Evolutionary conservation across 2,329 filamentous ascomycete genomes (phyloP), one percentile per base, ranked within the genome.

Genomic region (Aphanocladium album): DNA sequence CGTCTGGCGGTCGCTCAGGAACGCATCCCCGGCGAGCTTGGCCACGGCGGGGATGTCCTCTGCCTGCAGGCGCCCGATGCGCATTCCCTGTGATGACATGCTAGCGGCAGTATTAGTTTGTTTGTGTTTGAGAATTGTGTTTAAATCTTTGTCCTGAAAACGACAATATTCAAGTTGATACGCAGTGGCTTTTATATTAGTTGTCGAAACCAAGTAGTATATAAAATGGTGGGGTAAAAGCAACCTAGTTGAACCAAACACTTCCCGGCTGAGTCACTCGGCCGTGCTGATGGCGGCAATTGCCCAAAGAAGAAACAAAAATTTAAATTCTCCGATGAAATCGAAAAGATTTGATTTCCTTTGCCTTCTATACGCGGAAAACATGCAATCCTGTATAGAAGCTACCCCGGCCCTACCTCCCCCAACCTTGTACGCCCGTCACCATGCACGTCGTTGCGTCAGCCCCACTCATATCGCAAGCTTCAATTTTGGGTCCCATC

Each of bases 1-100:
- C 2, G 73, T 74, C 47, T 76, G 71, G 19, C 71, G 66, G 58
- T 76, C 74, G 11, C 60, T 60, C 27, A 65, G 62, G 43, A 76
- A 76, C 9, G 71, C 67, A 35, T 68, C 63, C 23, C 65, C 65
- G 41, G 65, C 61, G 52, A 75, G 67, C 43, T 68, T 64, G 11
- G 69, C 68, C 33, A 72, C 63, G 19, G 62, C 64, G 12, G 71
- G 66, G 30, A 74, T 66, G 60, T 76, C 73, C 14, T 65, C 60
- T 23, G 62, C 58, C 21, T 63, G 63, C 25, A 69, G 62, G n/a
- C 64, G 62, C 27, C 57, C 53, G 30, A 72, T 66, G 46, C 55
- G 63, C 61, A 65, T 66, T 6, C 53, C 59, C 49, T 57, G 65
- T 23, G 57, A 51, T 19, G 65, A 52, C 67, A 68, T 69, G 59